Percentiles rank a stretch among this genome's conserved stretches.
phyloP scores from a whole-genome alignment of 441 rosid genomes.

The Daphne laureola region DNA sequence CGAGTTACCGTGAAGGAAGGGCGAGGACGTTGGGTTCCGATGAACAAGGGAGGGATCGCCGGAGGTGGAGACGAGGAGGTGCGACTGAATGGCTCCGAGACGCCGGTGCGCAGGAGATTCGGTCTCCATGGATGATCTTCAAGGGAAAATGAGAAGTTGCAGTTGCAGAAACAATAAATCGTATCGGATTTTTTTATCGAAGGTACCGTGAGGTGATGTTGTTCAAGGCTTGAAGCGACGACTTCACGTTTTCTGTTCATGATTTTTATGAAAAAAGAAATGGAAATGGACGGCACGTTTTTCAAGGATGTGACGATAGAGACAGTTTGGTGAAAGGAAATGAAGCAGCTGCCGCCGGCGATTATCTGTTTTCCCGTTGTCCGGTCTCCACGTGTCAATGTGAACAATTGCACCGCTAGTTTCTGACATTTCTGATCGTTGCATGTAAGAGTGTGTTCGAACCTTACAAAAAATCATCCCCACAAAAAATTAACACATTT shows the following conservation, averaged over 20 bases:
- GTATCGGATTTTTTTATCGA: too few species aligned
- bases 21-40: slow-evolving; percentile 39
- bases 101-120: slow-evolving; percentile 60
- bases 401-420: too few species aligned
- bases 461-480: too few species aligned
- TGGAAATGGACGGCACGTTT: background rate
- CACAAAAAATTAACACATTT: too few species aligned
- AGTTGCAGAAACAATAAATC: background rate
- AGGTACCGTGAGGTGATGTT: background rate
- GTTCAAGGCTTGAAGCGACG: background rate
- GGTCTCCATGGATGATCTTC: slow-evolving; percentile 25
- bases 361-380: too few species aligned
- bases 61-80: slow-evolving; percentile 28
- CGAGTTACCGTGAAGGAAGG: slow-evolving; percentile 37
- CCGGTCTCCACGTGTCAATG: too few species aligned
- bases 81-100: slow-evolving; percentile 48
- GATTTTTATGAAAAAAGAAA: background rate
- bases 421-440: background rate
- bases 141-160: background rate
- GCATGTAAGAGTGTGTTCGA: too few species aligned
- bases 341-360: too few species aligned
- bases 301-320: background rate
- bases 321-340: background rate
- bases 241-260: background rate
- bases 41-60: slow-evolving; percentile 21